phyloP scores from a whole-genome alignment of 1,284 basidiomycete species.

The Pseudozyma tsukubaensis region DNA sequence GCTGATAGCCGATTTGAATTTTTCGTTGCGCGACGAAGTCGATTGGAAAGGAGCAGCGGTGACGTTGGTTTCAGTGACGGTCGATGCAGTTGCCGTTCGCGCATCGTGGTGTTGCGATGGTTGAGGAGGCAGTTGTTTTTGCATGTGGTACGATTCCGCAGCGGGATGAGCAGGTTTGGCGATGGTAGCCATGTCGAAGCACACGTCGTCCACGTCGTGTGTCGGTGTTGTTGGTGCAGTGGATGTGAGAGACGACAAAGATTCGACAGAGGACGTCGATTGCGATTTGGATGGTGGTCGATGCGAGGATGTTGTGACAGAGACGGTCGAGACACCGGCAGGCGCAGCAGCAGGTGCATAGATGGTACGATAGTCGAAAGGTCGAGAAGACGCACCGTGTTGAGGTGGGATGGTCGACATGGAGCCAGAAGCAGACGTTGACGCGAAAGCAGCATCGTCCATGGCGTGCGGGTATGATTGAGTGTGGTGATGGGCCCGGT shows the following conservation, averaged over 20 bases:
- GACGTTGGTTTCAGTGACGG: slow-evolving; percentile 1
- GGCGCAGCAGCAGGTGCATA: slow-evolving; percentile 19
- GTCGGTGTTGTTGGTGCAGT: slow-evolving; percentile 30
- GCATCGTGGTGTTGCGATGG: background rate
- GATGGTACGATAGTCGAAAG: slow-evolving; percentile 9
- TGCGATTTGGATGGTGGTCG: slow-evolving; percentile 35
- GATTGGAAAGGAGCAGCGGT: slow-evolving; percentile 18
- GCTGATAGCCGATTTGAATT: slow-evolving; percentile 51
- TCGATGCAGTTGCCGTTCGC: background rate
- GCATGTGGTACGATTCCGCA: slow-evolving; percentile 15
- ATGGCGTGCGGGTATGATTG: background rate
- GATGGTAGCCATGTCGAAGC: slow-evolving; percentile 36
- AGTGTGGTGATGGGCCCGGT: background rate
- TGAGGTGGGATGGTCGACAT: slow-evolving; percentile 3
- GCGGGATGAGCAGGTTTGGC: slow-evolving; percentile 17
- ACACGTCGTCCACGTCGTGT: slow-evolving; percentile 25
- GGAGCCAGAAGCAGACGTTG: background rate
- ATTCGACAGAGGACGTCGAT: slow-evolving; percentile 32
- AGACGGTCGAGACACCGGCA: slow-evolving; percentile 18
- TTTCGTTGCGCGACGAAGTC: slow-evolving; percentile 16
- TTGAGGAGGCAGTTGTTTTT: slow-evolving; percentile 22
- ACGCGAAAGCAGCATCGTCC: slow-evolving; percentile 5
- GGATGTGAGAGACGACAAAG: slow-evolving; percentile 19
- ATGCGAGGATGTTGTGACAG: slow-evolving; percentile 23
- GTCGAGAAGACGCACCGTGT: slow-evolving; percentile 3